These are phyloP conservation scores for Psophocarpus tetragonolobus DNA, from an alignment of 306 rosid genomes.

Conservation along the genomic window DNA sequence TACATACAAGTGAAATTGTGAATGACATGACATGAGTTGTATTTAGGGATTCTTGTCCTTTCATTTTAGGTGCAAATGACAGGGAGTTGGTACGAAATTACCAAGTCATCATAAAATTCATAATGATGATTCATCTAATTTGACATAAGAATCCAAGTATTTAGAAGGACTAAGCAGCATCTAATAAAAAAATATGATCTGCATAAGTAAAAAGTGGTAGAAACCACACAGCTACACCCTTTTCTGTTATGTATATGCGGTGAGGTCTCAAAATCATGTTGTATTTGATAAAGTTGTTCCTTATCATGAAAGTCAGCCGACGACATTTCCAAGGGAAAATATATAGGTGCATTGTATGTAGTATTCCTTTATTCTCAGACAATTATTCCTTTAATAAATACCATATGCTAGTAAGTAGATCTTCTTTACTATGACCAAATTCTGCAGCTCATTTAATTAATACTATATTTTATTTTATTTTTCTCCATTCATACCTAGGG, in stretches of 20 bases:
- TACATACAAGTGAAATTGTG: slow-evolving; percentile 26
- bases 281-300: slow-evolving; percentile 53
- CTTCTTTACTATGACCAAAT: slow-evolving; percentile 21
- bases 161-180: slow-evolving; percentile 70
- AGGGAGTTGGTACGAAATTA: slow-evolving; percentile 40
- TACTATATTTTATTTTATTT: slow-evolving; percentile 21
- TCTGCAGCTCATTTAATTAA: neutral
- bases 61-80: slow-evolving; percentile 51
- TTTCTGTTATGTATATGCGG: slow-evolving; percentile 53
- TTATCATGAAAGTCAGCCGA: slow-evolving; percentile 58
- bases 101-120: slow-evolving; percentile 40
- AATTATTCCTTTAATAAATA: slow-evolving; percentile 14
- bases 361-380: slow-evolving; percentile 36
- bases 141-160: slow-evolving; percentile 50
- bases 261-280: slow-evolving; percentile 67
- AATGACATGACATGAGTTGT: slow-evolving; percentile 22
- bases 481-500: slow-evolving; percentile 14
- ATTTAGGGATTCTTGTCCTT: neutral
- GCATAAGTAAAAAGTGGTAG: slow-evolving; percentile 26
- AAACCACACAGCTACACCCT: slow-evolving; percentile 34
- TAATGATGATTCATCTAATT: slow-evolving; percentile 56
- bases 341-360: slow-evolving; percentile 41
- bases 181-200: slow-evolving; percentile 28
- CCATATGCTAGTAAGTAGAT: neutral
- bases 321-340: slow-evolving; percentile 41